Percentiles rank a stretch among this genome's conserved stretches.
phyloP scores from a whole-genome alignment of 768 basidiomycete genomes.

The Trametes coccinea region DNA sequence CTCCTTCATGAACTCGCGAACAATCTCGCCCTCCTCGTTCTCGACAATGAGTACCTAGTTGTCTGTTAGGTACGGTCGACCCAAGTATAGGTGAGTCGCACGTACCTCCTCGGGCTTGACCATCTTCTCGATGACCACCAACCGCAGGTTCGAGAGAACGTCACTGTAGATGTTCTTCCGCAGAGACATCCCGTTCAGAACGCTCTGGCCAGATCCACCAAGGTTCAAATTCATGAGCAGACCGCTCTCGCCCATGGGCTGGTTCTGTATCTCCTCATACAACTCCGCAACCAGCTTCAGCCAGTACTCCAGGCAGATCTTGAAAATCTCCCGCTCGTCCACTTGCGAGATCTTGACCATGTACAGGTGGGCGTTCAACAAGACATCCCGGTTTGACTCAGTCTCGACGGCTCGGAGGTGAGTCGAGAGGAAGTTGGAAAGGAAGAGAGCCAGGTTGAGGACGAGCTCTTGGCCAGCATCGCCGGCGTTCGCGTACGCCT shows the following conservation, averaged over 20 bases:
- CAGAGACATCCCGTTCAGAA: slow-evolving; percentile 76
- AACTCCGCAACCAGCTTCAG: slow-evolving; percentile 92
- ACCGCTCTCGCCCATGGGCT: slow-evolving; percentile 86
- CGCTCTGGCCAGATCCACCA: slow-evolving; percentile 63
- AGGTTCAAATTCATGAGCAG: slow-evolving; percentile 88
- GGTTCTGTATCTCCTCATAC: slow-evolving; percentile 93
- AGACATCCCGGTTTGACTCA: slow-evolving; percentile 83
- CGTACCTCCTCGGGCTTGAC: slow-evolving; percentile 98
- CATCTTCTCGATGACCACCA: slow-evolving; percentile 98
- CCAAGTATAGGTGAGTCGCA: slow-evolving; percentile 10
- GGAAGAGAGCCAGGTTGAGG: slow-evolving; percentile 95
- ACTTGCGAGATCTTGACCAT: slow-evolving; percentile 98
- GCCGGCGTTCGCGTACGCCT: slow-evolving; percentile 85
- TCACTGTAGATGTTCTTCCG: slow-evolving; percentile 96
- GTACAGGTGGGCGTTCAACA: slow-evolving; percentile 96
- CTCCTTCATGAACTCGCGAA: slow-evolving; percentile 99
- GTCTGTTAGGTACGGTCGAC: slow-evolving; percentile 10
- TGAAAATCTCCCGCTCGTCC: slow-evolving; percentile 98
- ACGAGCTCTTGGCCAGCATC: slow-evolving; percentile 97
- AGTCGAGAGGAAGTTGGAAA: slow-evolving; percentile 91
- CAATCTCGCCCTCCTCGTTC: slow-evolving; percentile 99
- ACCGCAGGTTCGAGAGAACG: slow-evolving; percentile 87
- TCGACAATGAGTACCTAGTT: slow-evolving; percentile 92
- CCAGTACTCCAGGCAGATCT: slow-evolving; percentile 99
- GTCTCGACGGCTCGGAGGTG: slow-evolving; percentile 96